Conservation (phyloP, 148 eudicot genomes). For the Selenicereus undatus region DNA sequence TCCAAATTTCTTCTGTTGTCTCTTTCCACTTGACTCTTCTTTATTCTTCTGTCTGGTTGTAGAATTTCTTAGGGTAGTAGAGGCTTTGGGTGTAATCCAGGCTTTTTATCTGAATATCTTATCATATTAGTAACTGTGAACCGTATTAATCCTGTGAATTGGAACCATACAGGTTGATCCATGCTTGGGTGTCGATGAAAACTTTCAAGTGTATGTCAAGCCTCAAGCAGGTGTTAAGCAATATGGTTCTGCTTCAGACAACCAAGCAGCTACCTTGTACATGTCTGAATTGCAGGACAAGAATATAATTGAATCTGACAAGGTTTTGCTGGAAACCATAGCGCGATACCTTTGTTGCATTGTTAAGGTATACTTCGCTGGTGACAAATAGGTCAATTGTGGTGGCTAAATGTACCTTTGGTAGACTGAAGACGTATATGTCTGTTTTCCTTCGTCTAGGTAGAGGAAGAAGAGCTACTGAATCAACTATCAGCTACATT, state of each 20-base stretch:
- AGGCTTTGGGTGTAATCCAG: neutral
- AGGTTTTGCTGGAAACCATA: constrained; percentile 42
- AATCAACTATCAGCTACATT: constrained; percentile 62
- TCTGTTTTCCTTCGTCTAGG: constrained; percentile 33
- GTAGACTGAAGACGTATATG: neutral
- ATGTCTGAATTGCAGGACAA: constrained; percentile 45
- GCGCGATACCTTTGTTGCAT: constrained; percentile 48
- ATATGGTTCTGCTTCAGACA: constrained; percentile 59
- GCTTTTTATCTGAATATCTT: neutral
- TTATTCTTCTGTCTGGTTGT: neutral
- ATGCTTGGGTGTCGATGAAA: constrained; percentile 63
- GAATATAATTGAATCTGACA: constrained; percentile 40
- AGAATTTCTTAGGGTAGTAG: neutral
- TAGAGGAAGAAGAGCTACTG: constrained; percentile 55
- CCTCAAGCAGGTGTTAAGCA: constrained; percentile 46
- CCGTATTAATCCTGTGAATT: neutral
- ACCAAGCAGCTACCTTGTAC: constrained; percentile 47
- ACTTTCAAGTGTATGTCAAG: constrained; percentile 68
- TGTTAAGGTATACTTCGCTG: constrained; percentile 41
- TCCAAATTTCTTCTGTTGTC: neutral
- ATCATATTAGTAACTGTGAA: neutral
- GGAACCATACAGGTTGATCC: constrained; percentile 61
- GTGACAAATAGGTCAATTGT: neutral
- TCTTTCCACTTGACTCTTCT: neutral
- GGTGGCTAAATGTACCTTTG: neutral